Conservation (phyloP, 805 yeast genomes). For the Wickerhamiella sergipiensis region DNA sequence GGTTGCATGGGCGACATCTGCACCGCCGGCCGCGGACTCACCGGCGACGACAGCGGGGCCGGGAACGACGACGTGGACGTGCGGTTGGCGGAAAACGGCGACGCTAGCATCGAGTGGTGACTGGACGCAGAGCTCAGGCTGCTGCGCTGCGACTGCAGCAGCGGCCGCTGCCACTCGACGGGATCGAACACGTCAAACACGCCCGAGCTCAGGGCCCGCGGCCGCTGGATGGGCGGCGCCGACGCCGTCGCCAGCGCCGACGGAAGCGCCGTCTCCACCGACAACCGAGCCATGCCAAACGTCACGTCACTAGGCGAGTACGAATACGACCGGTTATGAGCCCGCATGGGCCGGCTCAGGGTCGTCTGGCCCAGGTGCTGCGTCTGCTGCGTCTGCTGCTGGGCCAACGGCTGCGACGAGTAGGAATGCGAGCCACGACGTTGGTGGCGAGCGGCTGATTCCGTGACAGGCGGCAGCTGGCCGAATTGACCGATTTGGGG, state of each 20-base stretch:
- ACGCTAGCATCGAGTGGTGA: background rate
- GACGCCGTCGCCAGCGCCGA: background rate
- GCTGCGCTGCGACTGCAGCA: background rate
- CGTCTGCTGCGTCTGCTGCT: background rate
- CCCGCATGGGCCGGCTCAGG: background rate
- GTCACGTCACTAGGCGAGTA: constrained; percentile 1
- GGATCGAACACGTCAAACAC: constrained; percentile 2
- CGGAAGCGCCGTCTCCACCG: background rate
- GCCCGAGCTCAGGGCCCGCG: constrained; percentile 1
- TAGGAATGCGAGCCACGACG: background rate
- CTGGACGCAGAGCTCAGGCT: background rate
- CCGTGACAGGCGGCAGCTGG: background rate
- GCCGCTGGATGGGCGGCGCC: background rate
- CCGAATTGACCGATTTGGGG: background rate
- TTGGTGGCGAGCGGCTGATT: background rate
- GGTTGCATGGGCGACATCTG: background rate
- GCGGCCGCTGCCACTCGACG: constrained; percentile 1
- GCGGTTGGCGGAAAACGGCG: background rate
- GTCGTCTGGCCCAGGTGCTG: background rate
- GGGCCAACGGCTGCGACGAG: background rate
- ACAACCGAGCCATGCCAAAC: background rate
- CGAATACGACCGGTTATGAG: constrained; percentile 1
- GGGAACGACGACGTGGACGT: constrained; percentile 7
- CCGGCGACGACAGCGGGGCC: constrained; percentile 15
- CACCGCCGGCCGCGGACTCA: constrained; percentile 6